These are phyloP conservation scores for Claviceps cyperi DNA, from an alignment of 2,329 filamentous ascomycete genomes.

Conservation along the genomic window DNA sequence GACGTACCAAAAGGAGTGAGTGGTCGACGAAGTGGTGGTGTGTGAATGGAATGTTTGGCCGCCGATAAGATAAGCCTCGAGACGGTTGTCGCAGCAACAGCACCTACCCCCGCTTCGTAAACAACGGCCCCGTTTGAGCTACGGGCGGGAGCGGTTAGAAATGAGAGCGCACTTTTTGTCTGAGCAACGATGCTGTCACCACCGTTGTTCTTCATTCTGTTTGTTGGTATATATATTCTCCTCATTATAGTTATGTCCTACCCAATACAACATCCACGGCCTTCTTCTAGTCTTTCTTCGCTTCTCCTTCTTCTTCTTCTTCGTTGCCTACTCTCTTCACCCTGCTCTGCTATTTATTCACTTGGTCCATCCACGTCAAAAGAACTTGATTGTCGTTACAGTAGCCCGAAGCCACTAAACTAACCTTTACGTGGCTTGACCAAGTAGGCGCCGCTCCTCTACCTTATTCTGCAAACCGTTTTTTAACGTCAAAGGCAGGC, in stretches of 20 bases:
- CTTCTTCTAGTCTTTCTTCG: neutral
- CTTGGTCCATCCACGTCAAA: neutral
- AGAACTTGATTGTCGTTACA: neutral
- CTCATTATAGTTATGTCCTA: neutral
- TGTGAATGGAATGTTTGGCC: too few species aligned
- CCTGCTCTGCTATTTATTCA: neutral
- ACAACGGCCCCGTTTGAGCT: slow-evolving; percentile 8
- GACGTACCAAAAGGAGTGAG: too few species aligned
- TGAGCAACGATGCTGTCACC: neutral
- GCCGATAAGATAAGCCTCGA: slow-evolving; percentile 11
- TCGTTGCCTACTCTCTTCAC: neutral
- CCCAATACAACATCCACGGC: neutral
- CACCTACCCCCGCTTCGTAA: slow-evolving; percentile 8
- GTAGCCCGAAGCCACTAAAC: too few species aligned
- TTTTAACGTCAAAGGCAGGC: too few species aligned
- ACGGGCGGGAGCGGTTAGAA: neutral
- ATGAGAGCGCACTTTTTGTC: neutral
- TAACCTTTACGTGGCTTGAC: too few species aligned
- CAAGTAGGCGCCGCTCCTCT: too few species aligned
- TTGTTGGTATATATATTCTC: neutral
- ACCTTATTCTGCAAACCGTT: too few species aligned
- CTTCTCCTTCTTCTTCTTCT: neutral
- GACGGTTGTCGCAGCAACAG: slow-evolving; percentile 13
- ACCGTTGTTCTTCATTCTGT: neutral
- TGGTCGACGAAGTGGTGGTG: too few species aligned